These are phyloP conservation scores for Corymbia citriodora DNA, from an alignment of 441 rosid genomes.

Conservation along the genomic window DNA sequence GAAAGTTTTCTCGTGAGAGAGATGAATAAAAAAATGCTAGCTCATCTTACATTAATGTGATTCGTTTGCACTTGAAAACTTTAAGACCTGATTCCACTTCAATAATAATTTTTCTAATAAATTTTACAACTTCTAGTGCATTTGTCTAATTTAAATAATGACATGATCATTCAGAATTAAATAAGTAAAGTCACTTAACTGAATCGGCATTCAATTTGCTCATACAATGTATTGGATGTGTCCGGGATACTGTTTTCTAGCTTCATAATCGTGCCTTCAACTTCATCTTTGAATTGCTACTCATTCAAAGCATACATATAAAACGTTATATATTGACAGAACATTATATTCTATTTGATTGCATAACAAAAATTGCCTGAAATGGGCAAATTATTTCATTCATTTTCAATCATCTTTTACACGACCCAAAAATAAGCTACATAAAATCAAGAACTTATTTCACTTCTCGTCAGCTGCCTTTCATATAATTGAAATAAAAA, in stretches of 20 bases:
- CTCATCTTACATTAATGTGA: neutral
- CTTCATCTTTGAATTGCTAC: neutral
- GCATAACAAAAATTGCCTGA: neutral
- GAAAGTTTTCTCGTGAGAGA: neutral
- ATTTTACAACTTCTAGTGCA: neutral
- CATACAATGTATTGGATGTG: neutral
- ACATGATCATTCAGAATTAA: neutral
- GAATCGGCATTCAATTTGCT: neutral
- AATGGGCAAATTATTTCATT: neutral
- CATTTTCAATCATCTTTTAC: neutral
- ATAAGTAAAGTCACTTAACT: neutral
- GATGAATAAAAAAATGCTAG: neutral
- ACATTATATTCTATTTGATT: neutral
- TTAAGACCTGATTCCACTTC: neutral
- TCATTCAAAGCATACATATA: neutral
- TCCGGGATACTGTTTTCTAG: neutral
- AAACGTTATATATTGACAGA: neutral
- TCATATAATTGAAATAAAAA: neutral
- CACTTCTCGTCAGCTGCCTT: neutral
- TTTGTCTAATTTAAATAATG: neutral
- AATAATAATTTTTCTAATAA: neutral
- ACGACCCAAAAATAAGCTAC: neutral
- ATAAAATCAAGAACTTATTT: neutral
- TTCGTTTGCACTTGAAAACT: neutral
- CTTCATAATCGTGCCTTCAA: neutral